Evolutionary conservation across 768 basidiomycete species (phyloP).

Genomic region (Termitomyces heimii): DNA sequence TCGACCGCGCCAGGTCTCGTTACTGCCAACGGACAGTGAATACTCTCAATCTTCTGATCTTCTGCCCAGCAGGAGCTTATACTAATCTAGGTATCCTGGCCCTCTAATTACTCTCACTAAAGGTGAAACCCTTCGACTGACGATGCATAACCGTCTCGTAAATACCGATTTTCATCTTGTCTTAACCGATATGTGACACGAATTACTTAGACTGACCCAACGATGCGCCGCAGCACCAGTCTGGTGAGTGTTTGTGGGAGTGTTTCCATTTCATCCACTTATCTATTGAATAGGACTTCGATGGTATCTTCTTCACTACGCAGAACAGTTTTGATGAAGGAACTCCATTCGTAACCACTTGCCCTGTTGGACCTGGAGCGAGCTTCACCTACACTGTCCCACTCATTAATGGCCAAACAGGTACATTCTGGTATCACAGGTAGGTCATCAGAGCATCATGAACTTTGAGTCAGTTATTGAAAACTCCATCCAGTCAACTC

Average conservation of each 20-base stretch:
- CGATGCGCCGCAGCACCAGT: constrained; percentile 18
- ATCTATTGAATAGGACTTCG: constrained; percentile 10
- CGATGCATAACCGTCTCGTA: constrained; percentile 14
- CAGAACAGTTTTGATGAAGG: constrained; percentile 20
- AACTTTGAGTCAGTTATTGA: not conserved
- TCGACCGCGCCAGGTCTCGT: not conserved
- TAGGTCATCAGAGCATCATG: not conserved
- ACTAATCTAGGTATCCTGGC: constrained; percentile 5
- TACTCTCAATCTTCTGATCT: not conserved
- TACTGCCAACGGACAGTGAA: constrained; percentile 10
- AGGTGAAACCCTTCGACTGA: constrained; percentile 11
- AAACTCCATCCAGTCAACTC: constrained; percentile 5
- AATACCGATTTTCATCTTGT: not conserved
- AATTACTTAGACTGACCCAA: constrained; percentile 12
- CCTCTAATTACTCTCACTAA: constrained; percentile 12
- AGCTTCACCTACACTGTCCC: constrained; percentile 24
- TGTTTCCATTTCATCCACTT: not conserved
- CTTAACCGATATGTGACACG: not conserved
- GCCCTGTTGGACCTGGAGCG: constrained; percentile 23
- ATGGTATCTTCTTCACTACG: constrained; percentile 18
- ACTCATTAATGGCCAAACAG: constrained; percentile 20
- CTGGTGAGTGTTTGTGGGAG: not conserved
- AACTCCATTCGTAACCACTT: constrained; percentile 17
- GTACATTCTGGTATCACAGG: constrained; percentile 28
- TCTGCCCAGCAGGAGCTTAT: not conserved